Evolutionary conservation across 2,329 filamentous ascomycete species (phyloP), one percentile per base, ranked within the genome.

Genomic region (Aspergillus puulaauensis): DNA sequence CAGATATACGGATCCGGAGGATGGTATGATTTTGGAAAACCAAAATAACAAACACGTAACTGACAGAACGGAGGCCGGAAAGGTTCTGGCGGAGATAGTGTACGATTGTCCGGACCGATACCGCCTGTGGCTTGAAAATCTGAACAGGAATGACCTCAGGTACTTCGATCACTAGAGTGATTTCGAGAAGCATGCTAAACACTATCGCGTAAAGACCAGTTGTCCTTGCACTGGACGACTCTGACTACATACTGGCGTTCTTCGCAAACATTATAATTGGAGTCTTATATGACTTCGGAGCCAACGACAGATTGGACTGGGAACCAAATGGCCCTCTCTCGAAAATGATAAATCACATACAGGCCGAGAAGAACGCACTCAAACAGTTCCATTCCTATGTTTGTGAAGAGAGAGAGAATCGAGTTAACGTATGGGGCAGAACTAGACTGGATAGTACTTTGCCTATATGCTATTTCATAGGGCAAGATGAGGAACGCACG

Each of bases 1-100:
- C 17, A 6, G 33, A 43, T 17, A 40, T 40, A 19, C 17, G 19
- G 14, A 19, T 51, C 12, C 56, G 57, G 41, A 64, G 62, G 64
- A 58, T 66, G 60, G 67, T 71, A 61, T 48, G 52, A 37, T 15
- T 12, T 17, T 4, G n/a, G 12, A 12, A 8, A 14, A 27, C 5
- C n/a, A 39, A 17, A 24, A 9, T 17, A 14, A 21, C 24, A 17
- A 31, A 41, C 35, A 47, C n/a, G 27, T 31, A 31, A 31, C 63
- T 67, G 24, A 66, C 15, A 12, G 15, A 31, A 35, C 39, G 24
- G 24, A 71, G 69, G 60, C 61, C 19, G 69, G 68, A 1, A 69
- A 67, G 44, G 49, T 65, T 15, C 44, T 71, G 4, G 49, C 64
- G 15, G 68, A 70, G 52, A 33, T 67, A 19, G 23, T 68, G 3